Conservation (phyloP, 2,329 filamentous ascomycete species). For the Fusarium virguliforme region DNA sequence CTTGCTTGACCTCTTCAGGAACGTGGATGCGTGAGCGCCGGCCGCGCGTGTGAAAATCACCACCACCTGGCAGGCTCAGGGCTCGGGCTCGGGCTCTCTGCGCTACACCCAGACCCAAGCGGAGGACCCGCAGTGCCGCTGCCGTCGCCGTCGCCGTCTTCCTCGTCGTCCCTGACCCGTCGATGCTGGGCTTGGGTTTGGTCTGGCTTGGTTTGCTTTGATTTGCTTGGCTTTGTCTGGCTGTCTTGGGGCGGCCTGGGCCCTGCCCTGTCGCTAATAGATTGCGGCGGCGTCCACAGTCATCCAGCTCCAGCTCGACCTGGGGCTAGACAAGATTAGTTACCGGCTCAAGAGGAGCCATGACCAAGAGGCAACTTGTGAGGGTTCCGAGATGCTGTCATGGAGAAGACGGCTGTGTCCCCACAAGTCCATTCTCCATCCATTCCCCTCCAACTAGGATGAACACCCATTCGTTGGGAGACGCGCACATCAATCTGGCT, state of each 20-base stretch:
- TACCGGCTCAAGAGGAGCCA: conserved; percentile 28
- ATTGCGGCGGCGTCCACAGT: conserved; percentile 41
- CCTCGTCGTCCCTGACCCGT: conserved; percentile 14
- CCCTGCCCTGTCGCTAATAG: conserved; percentile 38
- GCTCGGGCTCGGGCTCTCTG: conserved; percentile 19
- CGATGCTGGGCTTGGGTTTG: conserved; percentile 1
- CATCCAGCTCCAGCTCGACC: conserved; percentile 25
- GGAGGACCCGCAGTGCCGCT: conserved; percentile 17
- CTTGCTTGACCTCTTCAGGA: conserved; percentile 50
- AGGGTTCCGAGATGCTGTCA: conserved; percentile 24
- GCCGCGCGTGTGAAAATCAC: conserved; percentile 40
- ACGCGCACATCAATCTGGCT: conserved; percentile 28
- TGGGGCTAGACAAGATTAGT: conserved; percentile 27
- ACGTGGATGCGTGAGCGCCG: conserved; percentile 44
- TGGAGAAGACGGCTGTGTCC: conserved; percentile 24
- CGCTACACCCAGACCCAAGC: conserved; percentile 9
- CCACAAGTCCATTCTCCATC: conserved; percentile 33
- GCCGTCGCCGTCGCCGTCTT: conserved; percentile 10
- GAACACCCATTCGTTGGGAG: conserved; percentile 46
- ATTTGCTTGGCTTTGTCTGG: conserved; percentile 36
- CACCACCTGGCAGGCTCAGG: conserved; percentile 5
- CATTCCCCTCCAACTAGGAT: conserved; percentile 46
- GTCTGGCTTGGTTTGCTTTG: conserved; percentile 11
- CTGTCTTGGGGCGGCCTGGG: conserved; percentile 28
- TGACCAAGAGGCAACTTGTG: conserved; percentile 23